Percentiles rank a stretch among this genome's conserved stretches.
phyloP scores from a whole-genome alignment of 108 stramenopile species.

The Nannochloropsis oceanica region DNA sequence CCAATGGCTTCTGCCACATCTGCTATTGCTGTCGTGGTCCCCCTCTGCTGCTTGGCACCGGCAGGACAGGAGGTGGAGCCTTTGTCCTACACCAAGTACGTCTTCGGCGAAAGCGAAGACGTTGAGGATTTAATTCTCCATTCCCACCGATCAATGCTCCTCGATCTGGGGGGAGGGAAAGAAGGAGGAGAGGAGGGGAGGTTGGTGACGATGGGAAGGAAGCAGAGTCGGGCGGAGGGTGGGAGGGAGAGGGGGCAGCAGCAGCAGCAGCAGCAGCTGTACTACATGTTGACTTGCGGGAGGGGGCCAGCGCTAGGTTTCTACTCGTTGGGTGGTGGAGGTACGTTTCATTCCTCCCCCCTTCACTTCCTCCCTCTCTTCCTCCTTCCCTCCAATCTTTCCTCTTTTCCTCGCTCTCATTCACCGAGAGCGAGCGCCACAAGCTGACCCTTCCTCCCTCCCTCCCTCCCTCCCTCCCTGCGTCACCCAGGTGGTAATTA shows the following conservation, averaged over 20 bases:
- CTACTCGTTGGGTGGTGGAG: background rate
- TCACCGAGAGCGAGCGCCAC: too few species aligned
- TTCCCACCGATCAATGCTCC: background rate
- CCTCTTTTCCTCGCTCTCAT: too few species aligned
- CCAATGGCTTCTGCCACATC: too few species aligned
- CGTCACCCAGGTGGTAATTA: background rate
- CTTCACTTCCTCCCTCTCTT: background rate
- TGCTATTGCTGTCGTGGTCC: background rate
- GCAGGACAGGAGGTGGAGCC: background rate
- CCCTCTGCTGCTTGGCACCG: background rate
- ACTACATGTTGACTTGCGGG: background rate
- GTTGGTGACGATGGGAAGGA: background rate
- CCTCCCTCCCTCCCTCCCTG: background rate
- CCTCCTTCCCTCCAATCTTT: background rate
- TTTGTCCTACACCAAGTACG: background rate
- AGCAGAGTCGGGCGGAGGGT: background rate
- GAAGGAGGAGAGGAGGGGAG: background rate
- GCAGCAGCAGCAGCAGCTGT: background rate
- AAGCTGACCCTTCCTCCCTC: background rate
- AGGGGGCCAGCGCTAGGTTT: background rate
- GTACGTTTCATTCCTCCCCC: background rate
- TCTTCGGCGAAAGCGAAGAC: background rate
- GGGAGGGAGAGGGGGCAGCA: background rate
- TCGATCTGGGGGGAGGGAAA: background rate
- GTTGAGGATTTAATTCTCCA: background rate